Conservation (phyloP, 2,329 filamentous ascomycete genomes). For the Colletotrichum melonis region DNA sequence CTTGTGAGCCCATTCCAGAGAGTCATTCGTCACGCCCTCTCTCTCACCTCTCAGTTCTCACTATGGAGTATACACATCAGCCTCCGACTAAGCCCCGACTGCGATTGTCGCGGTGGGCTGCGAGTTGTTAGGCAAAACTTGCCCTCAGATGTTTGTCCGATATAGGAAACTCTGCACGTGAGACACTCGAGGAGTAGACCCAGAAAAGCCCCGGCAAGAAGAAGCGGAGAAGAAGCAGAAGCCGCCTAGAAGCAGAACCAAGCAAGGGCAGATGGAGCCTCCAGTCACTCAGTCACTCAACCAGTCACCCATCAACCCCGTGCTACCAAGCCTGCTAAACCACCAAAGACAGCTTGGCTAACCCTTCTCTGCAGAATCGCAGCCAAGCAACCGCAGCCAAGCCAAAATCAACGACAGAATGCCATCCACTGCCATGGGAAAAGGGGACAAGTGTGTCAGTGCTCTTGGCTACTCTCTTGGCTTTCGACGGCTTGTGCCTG, state of each 20-base stretch:
- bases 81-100: slow-evolving; percentile 21
- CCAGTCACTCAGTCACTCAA: neutral
- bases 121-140: neutral
- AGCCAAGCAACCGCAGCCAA: neutral
- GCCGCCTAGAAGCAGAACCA: slow-evolving; percentile 2
- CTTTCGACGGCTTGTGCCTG: slow-evolving; percentile 12
- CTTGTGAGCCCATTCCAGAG: slow-evolving; percentile 26
- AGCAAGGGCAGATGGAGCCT: neutral
- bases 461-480: slow-evolving; percentile 31
- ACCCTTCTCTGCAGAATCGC: neutral
- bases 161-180: slow-evolving; percentile 13
- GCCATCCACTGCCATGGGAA: neutral
- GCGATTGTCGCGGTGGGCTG: slow-evolving; percentile 18
- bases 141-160: neutral
- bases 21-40: slow-evolving; percentile 2
- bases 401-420: slow-evolving; percentile 11
- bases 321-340: neutral
- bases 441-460: slow-evolving; percentile 10
- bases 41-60: neutral
- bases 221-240: neutral
- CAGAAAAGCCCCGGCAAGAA: slow-evolving; percentile 7
- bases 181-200: slow-evolving; percentile 7
- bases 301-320: neutral
- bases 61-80: slow-evolving; percentile 9
- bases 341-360: neutral